These are phyloP conservation scores for Solanum chacoense DNA, from an alignment of 305 asterid genomes.

Conservation along the genomic window DNA sequence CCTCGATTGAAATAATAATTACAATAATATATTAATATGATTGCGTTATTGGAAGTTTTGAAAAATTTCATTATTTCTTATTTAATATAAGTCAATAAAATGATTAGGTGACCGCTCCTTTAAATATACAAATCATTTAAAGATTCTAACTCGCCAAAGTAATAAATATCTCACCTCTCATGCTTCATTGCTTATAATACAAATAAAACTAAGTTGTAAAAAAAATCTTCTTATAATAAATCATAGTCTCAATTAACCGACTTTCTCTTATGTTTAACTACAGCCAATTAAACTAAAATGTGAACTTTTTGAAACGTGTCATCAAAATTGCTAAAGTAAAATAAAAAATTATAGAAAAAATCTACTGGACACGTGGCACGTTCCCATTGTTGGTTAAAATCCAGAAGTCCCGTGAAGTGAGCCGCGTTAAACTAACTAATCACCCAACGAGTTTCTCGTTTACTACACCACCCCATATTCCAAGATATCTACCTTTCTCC, in stretches of 20 bases:
- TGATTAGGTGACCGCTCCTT: background rate
- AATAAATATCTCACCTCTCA: background rate
- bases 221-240: background rate
- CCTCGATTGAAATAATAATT: background rate
- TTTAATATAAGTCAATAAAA: background rate
- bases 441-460: conserved; percentile 1
- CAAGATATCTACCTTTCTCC: background rate
- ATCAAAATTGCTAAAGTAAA: background rate
- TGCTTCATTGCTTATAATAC: background rate
- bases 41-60: background rate
- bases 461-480: background rate
- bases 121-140: too few species aligned
- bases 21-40: too few species aligned
- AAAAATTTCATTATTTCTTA: background rate
- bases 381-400: background rate
- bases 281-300: background rate
- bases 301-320: background rate
- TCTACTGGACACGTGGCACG: conserved; percentile 7
- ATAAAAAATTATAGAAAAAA: background rate
- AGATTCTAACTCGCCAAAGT: too few species aligned
- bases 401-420: conserved; percentile 29
- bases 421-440: conserved; percentile 23
- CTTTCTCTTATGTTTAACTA: background rate
- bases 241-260: background rate
- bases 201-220: background rate